Evolutionary conservation across 2,329 filamentous ascomycete species (phyloP).

Genomic region (Cladorrhinum sp.): DNA sequence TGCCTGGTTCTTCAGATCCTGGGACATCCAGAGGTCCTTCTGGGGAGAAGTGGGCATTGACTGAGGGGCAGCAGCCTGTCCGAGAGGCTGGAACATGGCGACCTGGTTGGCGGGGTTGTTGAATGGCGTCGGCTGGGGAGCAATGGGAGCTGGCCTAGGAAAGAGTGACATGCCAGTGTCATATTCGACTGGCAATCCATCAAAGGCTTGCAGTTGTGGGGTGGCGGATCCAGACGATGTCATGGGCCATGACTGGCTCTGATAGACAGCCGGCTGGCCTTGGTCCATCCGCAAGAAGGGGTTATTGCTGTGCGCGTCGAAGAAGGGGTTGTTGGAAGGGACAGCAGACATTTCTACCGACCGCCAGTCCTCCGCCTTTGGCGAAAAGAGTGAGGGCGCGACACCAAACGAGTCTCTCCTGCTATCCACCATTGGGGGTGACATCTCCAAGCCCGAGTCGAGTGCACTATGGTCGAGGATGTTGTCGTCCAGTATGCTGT

Average conservation of each 20-base stretch:
- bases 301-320: slow-evolving; percentile 57
- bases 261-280: slow-evolving; percentile 41
- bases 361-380: slow-evolving; percentile 63
- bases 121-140: slow-evolving; percentile 51
- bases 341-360: slow-evolving; percentile 63
- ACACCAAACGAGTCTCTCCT: slow-evolving; percentile 63
- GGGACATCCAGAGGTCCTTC: slow-evolving; percentile 54
- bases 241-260: slow-evolving; percentile 58
- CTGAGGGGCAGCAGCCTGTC: slow-evolving; percentile 39
- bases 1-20: slow-evolving; percentile 47
- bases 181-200: slow-evolving; percentile 57
- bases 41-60: slow-evolving; percentile 52
- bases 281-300: slow-evolving; percentile 65
- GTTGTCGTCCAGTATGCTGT: slow-evolving; percentile 58
- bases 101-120: slow-evolving; percentile 48
- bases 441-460: slow-evolving; percentile 62
- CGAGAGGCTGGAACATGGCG: slow-evolving; percentile 53
- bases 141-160: slow-evolving; percentile 45
- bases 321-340: slow-evolving; percentile 62
- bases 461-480: slow-evolving; percentile 58
- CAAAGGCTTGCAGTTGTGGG: slow-evolving; percentile 64
- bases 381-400: slow-evolving; percentile 58
- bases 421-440: slow-evolving; percentile 60
- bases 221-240: slow-evolving; percentile 70
- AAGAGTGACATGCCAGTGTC: slow-evolving; percentile 52